Conservation (phyloP, 2,329 filamentous ascomycete genomes). For the Claviceps pusilla region DNA sequence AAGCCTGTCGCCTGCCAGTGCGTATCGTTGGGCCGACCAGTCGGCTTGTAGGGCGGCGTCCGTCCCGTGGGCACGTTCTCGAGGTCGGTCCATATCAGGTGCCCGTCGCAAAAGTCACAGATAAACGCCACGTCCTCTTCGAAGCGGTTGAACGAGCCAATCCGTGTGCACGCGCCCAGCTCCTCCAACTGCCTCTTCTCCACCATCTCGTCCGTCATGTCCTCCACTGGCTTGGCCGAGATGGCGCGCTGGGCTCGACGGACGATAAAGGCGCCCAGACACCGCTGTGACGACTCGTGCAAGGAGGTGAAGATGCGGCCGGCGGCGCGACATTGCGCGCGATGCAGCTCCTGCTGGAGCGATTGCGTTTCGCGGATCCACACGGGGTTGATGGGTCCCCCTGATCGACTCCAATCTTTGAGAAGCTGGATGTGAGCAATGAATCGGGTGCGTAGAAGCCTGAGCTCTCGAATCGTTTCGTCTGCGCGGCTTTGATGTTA, state of each 20-base stretch:
- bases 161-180: slow-evolving; percentile 33
- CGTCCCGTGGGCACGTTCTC: slow-evolving; percentile 35
- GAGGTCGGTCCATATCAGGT: slow-evolving; percentile 43
- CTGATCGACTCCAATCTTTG: slow-evolving; percentile 38
- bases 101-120: slow-evolving; percentile 48
- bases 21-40: slow-evolving; percentile 13
- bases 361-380: slow-evolving; percentile 38
- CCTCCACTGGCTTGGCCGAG: slow-evolving; percentile 2
- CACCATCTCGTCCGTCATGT: slow-evolving; percentile 20
- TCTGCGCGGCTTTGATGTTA: slow-evolving; percentile 18
- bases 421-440: slow-evolving; percentile 33
- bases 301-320: slow-evolving; percentile 39
- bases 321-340: slow-evolving; percentile 42
- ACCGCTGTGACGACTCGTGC: slow-evolving; percentile 32
- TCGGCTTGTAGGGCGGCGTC: slow-evolving; percentile 14
- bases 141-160: slow-evolving; percentile 42
- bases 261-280: slow-evolving; percentile 41
- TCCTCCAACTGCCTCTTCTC: slow-evolving; percentile 29
- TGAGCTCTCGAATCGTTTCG: slow-evolving; percentile 38
- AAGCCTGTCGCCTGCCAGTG: slow-evolving; percentile 39
- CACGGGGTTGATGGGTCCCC: slow-evolving; percentile 39
- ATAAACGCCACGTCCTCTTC: slow-evolving; percentile 41
- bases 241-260: slow-evolving; percentile 29
- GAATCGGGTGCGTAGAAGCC: slow-evolving; percentile 29
- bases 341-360: slow-evolving; percentile 37